Evolutionary conservation across 2,329 filamentous ascomycete genomes (phyloP), one percentile per base, ranked within the genome.

Genomic region (Cercospora sp.): DNA sequence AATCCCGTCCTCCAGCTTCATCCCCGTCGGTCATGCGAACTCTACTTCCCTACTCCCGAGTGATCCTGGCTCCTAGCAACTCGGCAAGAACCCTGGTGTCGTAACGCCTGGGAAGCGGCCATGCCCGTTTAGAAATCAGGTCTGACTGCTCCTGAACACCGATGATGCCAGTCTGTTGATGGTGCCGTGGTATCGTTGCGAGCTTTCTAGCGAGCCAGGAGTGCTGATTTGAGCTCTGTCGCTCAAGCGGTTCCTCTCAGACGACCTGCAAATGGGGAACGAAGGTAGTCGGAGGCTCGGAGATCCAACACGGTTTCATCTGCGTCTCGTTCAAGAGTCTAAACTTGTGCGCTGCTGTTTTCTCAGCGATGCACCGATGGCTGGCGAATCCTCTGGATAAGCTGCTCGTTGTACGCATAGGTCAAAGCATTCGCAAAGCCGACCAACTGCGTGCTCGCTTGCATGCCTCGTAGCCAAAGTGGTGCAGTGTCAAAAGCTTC

Each of bases 391-490:
- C 68, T 65, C 23, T 64, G 55, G 6, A 58, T 33, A 16, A 72
- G 65, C 31, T 72, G 69, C 45, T 71, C 71, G 40, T 71, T 71
- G 42, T 68, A 72, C 3, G 68, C 70, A 36, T 72, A 70, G 10
- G 70, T 70, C 45, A 70, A 23, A 3, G 68, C 68, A 68, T 72
- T 70, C 33, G 70, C 68, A 16, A 70, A 64, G 0, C 70, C 71
- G 3, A 71, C 68, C n/a, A 71, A 63, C 45, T 72, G 71, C 13
- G 70, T 73, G 20, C 64, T 70, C 7, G 70, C 68, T 42, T 73
- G 71, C 31, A 71, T n/a, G 4, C 65, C 70, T 63, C 55, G 64
- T 31, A 73, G 60, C 71, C 70, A 73, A 3, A 60, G 60, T 12
- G 71, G 70, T 26, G 68, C 68, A 12, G 36, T 18, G 10, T 65